Conservation (phyloP, 306 rosid genomes). For the Castanea sativa region DNA sequence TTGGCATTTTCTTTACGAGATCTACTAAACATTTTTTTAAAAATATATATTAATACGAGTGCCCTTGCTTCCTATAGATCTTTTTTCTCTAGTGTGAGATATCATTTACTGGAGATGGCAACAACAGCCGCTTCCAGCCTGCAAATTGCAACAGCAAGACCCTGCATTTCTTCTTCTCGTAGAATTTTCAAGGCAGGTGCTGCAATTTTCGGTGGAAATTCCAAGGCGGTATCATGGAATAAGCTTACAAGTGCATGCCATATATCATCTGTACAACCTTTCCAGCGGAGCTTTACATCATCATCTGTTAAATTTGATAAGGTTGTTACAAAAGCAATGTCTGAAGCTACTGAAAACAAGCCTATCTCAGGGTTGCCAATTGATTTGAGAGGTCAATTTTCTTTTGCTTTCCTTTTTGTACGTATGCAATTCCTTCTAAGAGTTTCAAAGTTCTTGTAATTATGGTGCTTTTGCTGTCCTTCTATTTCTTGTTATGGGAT, state of each 20-base stretch:
- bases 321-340: constrained; percentile 54
- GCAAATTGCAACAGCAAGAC: constrained; percentile 57
- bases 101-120: constrained; percentile 51
- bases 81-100: constrained; percentile 25
- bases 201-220: constrained; percentile 31
- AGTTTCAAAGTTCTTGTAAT: constrained; percentile 1
- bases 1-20: not conserved
- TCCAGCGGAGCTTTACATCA: constrained; percentile 36
- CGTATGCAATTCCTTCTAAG: not conserved
- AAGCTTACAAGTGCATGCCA: constrained; percentile 63
- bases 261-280: constrained; percentile 46
- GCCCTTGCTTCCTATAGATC: constrained; percentile 28
- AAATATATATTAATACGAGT: constrained; percentile 9
- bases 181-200: constrained; percentile 32
- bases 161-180: constrained; percentile 45
- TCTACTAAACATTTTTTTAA: not conserved
- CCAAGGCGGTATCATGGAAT: constrained; percentile 39
- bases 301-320: constrained; percentile 37
- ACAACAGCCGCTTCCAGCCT: constrained; percentile 64
- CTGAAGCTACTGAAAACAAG: constrained; percentile 49
- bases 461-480: not conserved
- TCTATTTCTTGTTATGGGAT: not conserved
- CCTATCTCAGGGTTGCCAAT: constrained; percentile 75
- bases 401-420: not conserved
- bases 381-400: constrained; percentile 64